Percentiles rank a stretch among this genome's conserved stretches.
Evolutionary conservation across 1,284 basidiomycete genomes (phyloP).

Genomic region (Xanthoconium separans): DNA sequence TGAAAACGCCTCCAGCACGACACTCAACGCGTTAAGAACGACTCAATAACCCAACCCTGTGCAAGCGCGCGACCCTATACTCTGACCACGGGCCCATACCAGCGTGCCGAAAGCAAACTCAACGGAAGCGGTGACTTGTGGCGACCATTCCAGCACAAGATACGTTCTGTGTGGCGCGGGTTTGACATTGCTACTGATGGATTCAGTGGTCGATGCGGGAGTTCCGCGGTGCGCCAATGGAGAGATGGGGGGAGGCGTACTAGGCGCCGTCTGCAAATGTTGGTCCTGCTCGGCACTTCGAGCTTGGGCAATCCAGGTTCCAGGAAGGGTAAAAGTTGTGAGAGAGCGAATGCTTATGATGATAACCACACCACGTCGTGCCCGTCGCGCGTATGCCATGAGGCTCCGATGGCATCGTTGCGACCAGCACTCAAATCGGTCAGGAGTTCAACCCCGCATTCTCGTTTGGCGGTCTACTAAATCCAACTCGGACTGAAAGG

Average conservation of each 20-base stretch:
- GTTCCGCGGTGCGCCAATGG: constrained; percentile 22
- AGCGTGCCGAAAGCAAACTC: constrained; percentile 66
- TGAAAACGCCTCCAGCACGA: too few relatives aligned
- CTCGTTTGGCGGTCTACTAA: too few relatives aligned
- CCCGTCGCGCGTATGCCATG: constrained; percentile 14
- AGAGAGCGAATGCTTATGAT: constrained; percentile 91
- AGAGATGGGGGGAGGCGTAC: constrained; percentile 22
- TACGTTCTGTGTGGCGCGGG: constrained; percentile 5
- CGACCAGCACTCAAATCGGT: constrained; percentile 27
- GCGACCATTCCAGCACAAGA: constrained; percentile 28
- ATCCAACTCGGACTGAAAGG: constrained; percentile 20
- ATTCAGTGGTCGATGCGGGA: constrained; percentile 6
- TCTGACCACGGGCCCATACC: constrained; percentile 59
- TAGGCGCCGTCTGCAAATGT: constrained; percentile 23
- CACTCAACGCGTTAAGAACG: constrained; percentile 72
- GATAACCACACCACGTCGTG: constrained; percentile 66
- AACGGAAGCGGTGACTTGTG: constrained; percentile 26
- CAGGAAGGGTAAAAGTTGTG: constrained; percentile 90
- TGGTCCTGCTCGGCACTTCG: constrained; percentile 1
- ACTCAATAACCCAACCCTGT: constrained; percentile 95
- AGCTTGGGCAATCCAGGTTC: constrained; percentile 48
- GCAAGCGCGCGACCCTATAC: constrained; percentile 33
- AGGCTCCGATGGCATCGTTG: constrained; percentile 28
- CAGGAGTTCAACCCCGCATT: constrained; percentile 22
- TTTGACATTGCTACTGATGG: background rate